Evolutionary conservation across 805 yeast species (phyloP).

Genomic region (Kregervanrija delftensis): DNA sequence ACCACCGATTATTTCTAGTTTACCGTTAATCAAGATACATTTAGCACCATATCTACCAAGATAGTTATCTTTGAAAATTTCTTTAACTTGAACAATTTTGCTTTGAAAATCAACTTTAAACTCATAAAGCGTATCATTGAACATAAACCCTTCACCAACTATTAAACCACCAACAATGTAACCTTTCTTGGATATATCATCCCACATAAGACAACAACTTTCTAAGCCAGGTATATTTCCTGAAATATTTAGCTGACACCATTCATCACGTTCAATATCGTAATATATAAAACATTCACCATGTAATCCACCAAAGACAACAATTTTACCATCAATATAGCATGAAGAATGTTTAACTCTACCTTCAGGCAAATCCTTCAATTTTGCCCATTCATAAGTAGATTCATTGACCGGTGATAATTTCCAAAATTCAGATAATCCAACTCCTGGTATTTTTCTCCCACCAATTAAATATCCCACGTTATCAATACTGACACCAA

Average conservation of each 20-base stretch:
- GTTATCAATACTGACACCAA: not conserved
- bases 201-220: too few relatives aligned
- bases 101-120: conserved; percentile 21
- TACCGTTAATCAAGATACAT: conserved; percentile 22
- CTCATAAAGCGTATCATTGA: conserved; percentile 25
- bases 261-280: conserved; percentile 8
- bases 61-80: conserved; percentile 21
- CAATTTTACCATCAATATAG: conserved; percentile 22
- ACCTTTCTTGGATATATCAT: conserved; percentile 22
- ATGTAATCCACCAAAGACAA: conserved; percentile 46
- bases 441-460: conserved; percentile 49
- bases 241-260: conserved; percentile 2
- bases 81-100: conserved; percentile 14
- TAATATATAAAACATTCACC: conserved; percentile 17
- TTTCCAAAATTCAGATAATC: conserved; percentile 39
- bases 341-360: conserved; percentile 47
- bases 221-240: too few relatives aligned
- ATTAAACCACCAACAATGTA: conserved; percentile 43
- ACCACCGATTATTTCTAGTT: conserved; percentile 13
- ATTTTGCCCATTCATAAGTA: conserved; percentile 33
- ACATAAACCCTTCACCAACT: conserved; percentile 18
- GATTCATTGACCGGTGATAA: conserved; percentile 12
- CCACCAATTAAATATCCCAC: conserved; percentile 52
- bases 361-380: conserved; percentile 33
- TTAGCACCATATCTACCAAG: conserved; percentile 47